phyloP scores from a whole-genome alignment of 345 rosid species.

The Acer saccharum region DNA sequence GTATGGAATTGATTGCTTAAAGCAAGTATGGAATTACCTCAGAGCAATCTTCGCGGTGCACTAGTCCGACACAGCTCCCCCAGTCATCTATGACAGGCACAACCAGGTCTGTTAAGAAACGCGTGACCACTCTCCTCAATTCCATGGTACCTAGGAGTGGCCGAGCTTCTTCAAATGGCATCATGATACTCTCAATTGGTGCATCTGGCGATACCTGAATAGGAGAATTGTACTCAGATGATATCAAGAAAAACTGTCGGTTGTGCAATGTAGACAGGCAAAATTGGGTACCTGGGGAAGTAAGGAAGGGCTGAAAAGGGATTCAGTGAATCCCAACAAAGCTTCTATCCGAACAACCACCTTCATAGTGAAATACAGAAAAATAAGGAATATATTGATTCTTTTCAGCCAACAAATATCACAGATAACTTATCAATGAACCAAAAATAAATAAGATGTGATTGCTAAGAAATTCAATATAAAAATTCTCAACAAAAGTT shows the following conservation, averaged over 20 bases:
- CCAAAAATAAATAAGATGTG: background rate
- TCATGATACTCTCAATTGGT: conserved; percentile 67
- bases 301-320: conserved; percentile 54
- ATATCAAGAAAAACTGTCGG: conserved; percentile 6
- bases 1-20: conserved; percentile 33
- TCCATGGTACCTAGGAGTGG: conserved; percentile 53
- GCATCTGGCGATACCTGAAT: conserved; percentile 53
- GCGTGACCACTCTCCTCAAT: conserved; percentile 58
- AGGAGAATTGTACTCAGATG: conserved; percentile 4
- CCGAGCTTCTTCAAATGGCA: conserved; percentile 52
- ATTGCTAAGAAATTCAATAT: background rate
- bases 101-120: conserved; percentile 57
- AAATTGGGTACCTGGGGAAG: conserved; percentile 53
- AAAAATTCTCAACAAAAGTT: background rate
- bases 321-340: conserved; percentile 52
- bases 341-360: conserved; percentile 66
- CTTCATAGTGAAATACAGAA: conserved; percentile 32
- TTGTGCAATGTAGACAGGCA: background rate
- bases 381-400: background rate
- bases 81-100: conserved; percentile 70
- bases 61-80: conserved; percentile 69
- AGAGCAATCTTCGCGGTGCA: conserved; percentile 74
- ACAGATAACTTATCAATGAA: background rate
- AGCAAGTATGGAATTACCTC: conserved; percentile 38
- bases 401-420: background rate